Percentiles rank a stretch among this genome's conserved stretches.
These are phyloP conservation scores for Raphanus hybrid DNA, from an alignment of 441 rosid genomes.

Conservation along the genomic window DNA sequence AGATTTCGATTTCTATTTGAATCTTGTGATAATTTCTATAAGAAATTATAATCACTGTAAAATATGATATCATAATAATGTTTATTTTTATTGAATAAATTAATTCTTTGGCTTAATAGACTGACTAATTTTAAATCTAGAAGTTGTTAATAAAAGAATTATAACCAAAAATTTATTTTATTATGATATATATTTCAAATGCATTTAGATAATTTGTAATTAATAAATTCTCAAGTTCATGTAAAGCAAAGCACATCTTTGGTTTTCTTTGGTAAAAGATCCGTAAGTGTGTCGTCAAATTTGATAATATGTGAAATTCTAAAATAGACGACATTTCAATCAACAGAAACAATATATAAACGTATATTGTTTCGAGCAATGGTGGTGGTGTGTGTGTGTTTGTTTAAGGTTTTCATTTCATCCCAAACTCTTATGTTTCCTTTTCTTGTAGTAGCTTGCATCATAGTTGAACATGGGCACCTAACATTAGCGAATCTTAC, in stretches of 20 bases:
- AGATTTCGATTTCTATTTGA: not conserved
- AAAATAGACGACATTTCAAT: not conserved
- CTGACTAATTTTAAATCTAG: not conserved
- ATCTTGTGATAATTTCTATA: not conserved
- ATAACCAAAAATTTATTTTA: not conserved
- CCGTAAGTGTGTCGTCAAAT: not conserved
- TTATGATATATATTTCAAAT: not conserved
- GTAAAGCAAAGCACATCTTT: constrained; percentile 33
- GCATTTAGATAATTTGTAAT: not conserved
- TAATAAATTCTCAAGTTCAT: constrained; percentile 64
- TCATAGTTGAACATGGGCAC: not conserved
- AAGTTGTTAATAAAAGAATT: not conserved
- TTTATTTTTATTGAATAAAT: too few relatives aligned
- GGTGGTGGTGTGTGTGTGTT: not conserved
- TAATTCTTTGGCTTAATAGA: not conserved
- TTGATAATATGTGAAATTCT: constrained; percentile 8
- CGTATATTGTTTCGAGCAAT: not conserved
- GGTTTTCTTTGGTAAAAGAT: constrained; percentile 1
- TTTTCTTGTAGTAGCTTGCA: not conserved
- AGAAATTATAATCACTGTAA: not conserved
- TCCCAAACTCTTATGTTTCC: not conserved
- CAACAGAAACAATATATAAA: not conserved
- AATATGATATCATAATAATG: not conserved
- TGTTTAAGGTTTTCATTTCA: not conserved
- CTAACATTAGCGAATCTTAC: not conserved